phyloP scores from a whole-genome alignment of 2,329 filamentous ascomycete genomes.

The Rhytidhysteron rufulum region DNA sequence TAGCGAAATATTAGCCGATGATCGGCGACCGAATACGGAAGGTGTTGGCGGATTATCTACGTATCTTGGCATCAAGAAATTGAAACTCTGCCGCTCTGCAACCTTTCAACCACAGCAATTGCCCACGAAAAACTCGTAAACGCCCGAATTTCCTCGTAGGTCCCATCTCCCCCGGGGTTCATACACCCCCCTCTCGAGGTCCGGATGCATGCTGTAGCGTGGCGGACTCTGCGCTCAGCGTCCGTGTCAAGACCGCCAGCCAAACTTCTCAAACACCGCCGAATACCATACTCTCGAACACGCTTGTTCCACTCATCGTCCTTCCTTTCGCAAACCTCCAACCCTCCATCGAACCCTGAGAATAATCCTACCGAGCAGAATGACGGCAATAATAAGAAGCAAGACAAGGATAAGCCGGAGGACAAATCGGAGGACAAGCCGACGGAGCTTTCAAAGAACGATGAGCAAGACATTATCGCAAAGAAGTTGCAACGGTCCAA shows the following conservation, averaged over 20 bases:
- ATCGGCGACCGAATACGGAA: no score
- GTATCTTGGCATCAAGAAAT: no score
- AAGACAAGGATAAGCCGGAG: conserved; percentile 6
- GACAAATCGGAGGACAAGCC: conserved; percentile 18
- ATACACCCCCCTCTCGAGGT: conserved; percentile 17
- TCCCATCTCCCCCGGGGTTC: conserved; percentile 8
- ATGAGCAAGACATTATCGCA: conserved; percentile 30
- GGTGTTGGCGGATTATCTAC: no score
- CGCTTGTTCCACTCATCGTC: conserved; percentile 34
- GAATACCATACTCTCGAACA: conserved; percentile 23
- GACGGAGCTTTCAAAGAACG: conserved; percentile 10
- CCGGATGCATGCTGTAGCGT: conserved; percentile 41
- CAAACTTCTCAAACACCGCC: conserved; percentile 33
- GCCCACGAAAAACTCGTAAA: no score
- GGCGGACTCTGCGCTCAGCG: conserved; percentile 38
- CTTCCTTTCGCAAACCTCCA: conserved; percentile 20
- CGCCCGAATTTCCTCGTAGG: conserved; percentile 16
- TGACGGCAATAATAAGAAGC: conserved; percentile 17
- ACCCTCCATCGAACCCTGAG: conserved; percentile 25
- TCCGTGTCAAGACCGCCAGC: conserved; percentile 34
- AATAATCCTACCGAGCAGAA: conserved; percentile 22
- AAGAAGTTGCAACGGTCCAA: conserved; percentile 34
- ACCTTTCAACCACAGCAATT: no score
- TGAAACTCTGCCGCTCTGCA: no score
- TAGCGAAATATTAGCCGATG: no score